Percentiles rank a stretch among this genome's conserved stretches.
Conservation (phyloP, 305 asterid genomes). For the Fraxinus greggii region DNA sequence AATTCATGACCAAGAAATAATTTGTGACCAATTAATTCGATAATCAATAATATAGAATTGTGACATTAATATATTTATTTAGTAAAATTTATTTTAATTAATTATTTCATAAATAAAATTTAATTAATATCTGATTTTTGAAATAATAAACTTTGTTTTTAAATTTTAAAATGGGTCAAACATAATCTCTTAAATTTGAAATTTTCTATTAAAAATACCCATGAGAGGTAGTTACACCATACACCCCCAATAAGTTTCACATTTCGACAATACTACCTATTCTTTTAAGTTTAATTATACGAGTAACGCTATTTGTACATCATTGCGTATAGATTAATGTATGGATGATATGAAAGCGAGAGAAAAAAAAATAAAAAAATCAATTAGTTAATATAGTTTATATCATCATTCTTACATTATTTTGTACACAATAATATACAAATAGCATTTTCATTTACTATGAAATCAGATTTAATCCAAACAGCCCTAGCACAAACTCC, state of each 20-base stretch:
- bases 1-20: no score
- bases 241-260: neutral
- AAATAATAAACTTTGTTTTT: no score
- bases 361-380: neutral
- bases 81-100: no score
- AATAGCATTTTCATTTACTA: neutral
- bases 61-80: no score
- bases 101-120: no score
- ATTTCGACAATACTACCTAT: neutral
- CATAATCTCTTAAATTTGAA: neutral
- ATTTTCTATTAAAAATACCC: neutral
- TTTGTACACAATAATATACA: neutral
- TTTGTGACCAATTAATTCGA: no score
- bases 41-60: no score
- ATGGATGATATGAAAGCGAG: neutral
- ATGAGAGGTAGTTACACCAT: neutral
- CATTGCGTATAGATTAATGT: no score
- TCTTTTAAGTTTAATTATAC: neutral
- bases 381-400: no score
- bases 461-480: neutral
- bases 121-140: no score
- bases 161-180: neutral
- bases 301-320: neutral
- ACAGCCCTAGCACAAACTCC: neutral
- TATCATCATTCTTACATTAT: neutral